Base-by-base conservation (phyloP, 1,284 basidiomycete genomes). In the Leccinum fallax region DNA sequence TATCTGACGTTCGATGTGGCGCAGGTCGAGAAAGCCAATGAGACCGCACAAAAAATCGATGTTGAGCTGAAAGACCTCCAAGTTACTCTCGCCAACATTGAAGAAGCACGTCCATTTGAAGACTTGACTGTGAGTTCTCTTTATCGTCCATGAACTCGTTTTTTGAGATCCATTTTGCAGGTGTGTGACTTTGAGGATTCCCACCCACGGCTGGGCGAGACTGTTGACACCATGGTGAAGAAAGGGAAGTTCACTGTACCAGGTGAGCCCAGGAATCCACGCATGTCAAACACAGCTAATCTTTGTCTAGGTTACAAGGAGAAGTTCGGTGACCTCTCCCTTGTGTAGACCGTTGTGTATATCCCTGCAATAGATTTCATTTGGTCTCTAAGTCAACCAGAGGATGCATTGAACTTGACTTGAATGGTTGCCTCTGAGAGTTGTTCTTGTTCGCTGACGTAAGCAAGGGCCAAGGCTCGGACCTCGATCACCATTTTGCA, bases 191-290 rank as follows among this genome's bases (percentile, higher is more conserved):
- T 99, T 70, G 89, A 91, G 69, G 84, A 90, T 66, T 97, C 97
- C 57, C 92, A 96, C 77, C 97, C 97, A 55, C 94, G 95, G 79
- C 91, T 99, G 76, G 81, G 85, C 58, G 89, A 97, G 80, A 89
- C 94, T 55, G 94, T 98, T 69, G 95, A 98, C 83, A 95, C 88
- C 71, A 98, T 98, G 95, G 79, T 98, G 73, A 91, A 93, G 87
- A 97, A 99, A 84, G 97, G 97, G 79, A 98, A 98, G 83, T 99
- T 95, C 92, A 93, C 91, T 74, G 94, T 97, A 62, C 95, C 95
- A 71, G 94, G 94, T 85, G 76, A 69, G 85, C n/a, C 10, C 1
- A 63, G 30, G 16, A 13, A 28, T 4, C 11, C 21, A 56, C 26
- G 11, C 55, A 43, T 53, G 52, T 36, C 48, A 54, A 55, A 38